phyloP scores from a whole-genome alignment of 805 yeast genomes.

The Yamadazyma akitaensis region DNA sequence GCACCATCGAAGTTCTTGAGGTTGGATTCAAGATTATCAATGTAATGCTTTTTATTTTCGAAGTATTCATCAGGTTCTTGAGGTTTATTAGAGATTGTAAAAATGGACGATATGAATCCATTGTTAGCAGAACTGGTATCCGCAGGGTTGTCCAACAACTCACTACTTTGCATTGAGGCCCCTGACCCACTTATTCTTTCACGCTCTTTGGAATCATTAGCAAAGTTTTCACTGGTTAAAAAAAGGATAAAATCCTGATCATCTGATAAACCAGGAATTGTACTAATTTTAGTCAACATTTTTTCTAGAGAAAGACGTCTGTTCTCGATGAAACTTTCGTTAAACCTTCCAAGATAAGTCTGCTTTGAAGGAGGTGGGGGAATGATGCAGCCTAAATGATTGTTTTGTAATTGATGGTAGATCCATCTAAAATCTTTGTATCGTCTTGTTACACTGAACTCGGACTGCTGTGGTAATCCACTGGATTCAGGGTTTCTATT shows the following conservation, averaged over 20 bases:
- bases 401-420: slow-evolving; percentile 79
- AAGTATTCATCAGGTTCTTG: slow-evolving; percentile 80
- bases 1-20: slow-evolving; percentile 66
- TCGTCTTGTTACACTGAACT: slow-evolving; percentile 65
- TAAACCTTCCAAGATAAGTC: slow-evolving; percentile 88
- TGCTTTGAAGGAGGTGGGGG: slow-evolving; percentile 95
- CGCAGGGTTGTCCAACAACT: slow-evolving; percentile 33
- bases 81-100: slow-evolving; percentile 64
- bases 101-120: slow-evolving; percentile 68
- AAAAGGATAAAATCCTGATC: slow-evolving; percentile 81
- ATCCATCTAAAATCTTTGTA: slow-evolving; percentile 94
- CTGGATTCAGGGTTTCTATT: slow-evolving; percentile 40
- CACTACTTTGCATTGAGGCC: slow-evolving; percentile 38
- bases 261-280: slow-evolving; percentile 50
- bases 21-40: slow-evolving; percentile 71
- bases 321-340: slow-evolving; percentile 83
- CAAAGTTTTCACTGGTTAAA: slow-evolving; percentile 68
- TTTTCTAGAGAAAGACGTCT: slow-evolving; percentile 80
- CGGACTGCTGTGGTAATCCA: slow-evolving; percentile 28
- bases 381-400: slow-evolving; percentile 84
- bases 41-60: slow-evolving; percentile 59
- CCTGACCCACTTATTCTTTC: slow-evolving; percentile 57
- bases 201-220: slow-evolving; percentile 64
- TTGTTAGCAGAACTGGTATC: slow-evolving; percentile 23
- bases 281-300: slow-evolving; percentile 75